These are phyloP conservation scores for Calonectria pseudoturangicola DNA, from an alignment of 2,329 filamentous ascomycete species.

Conservation along the genomic window DNA sequence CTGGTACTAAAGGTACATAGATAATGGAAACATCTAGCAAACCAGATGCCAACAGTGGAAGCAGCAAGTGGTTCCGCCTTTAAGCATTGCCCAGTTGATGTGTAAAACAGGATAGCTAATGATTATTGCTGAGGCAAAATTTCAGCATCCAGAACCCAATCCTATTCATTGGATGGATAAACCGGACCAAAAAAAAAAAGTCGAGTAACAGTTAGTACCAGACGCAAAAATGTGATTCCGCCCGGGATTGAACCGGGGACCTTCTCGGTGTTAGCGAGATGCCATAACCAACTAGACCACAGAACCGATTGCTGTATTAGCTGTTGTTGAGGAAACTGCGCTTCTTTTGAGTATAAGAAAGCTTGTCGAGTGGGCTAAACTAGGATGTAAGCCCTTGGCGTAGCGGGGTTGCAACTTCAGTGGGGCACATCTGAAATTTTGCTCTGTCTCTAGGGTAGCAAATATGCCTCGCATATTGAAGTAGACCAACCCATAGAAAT, in stretches of 20 bases:
- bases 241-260: slow-evolving; percentile 64
- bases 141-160: too few species aligned
- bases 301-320: slow-evolving; percentile 51
- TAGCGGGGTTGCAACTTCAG: neutral
- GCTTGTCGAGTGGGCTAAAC: neutral
- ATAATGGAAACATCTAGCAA: too few species aligned
- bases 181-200: neutral
- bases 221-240: slow-evolving; percentile 57
- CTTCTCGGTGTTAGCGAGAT: slow-evolving; percentile 64
- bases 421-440: neutral
- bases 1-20: too few species aligned
- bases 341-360: neutral
- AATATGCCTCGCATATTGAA: neutral
- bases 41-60: too few species aligned
- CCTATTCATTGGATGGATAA: too few species aligned
- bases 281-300: slow-evolving; percentile 65
- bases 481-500: neutral
- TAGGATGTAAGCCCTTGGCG: neutral
- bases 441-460: neutral
- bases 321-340: neutral
- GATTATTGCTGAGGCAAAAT: too few species aligned
- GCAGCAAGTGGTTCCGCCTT: too few species aligned
- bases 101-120: too few species aligned
- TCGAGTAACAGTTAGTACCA: too few species aligned
- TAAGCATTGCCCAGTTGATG: too few species aligned